Evolutionary conservation across 163 green algal species (phyloP), one percentile per base, ranked within the genome.

Genomic region (Chlamydomonas reinhardtii): DNA sequence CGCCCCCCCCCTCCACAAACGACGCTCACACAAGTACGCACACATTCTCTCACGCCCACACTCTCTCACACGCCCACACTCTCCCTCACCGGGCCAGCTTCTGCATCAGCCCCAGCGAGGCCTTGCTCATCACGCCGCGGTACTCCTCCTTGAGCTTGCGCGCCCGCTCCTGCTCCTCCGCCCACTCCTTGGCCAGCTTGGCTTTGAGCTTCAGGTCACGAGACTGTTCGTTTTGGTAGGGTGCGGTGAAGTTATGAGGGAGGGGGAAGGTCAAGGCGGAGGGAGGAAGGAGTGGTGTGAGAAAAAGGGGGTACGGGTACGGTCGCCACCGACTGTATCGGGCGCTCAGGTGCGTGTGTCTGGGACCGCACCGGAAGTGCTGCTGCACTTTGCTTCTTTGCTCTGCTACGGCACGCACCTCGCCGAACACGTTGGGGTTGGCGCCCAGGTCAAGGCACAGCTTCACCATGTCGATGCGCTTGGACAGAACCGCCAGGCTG

Each of bases 391-490:
- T n/a, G n/a, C n/a, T n/a, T n/a, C n/a, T n/a, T n/a, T n/a, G n/a
- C n/a, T n/a, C n/a, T n/a, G n/a, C n/a, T n/a, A n/a, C n/a, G n/a
- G n/a, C n/a, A n/a, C n/a, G 52, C 6, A 34, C 62, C 76, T 84
- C 76, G 25, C 80, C 80, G 56, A 54, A 87, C 9, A 68, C 25
- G 65, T 88, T 88, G 64, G 64, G 62, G 83, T 88, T 65, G 48
- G 83, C 83, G 52, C 83, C 83, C 48, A 88, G 73, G 62, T 88
- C 83, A 9, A 83, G 52, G 11, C 76, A n/a, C 74, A 88, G 74
- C 73, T 69, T 76, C 24, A 82, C 73, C 17, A 54, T 74, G 37
- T 88, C 73, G 6, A 77, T 71, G 27, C 65, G 54, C 48, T 69
- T 75, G 83, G 66, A 34, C 74, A 88, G 43, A 29, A 88, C 61